Evolutionary conservation across 1,284 basidiomycete genomes (phyloP), one percentile per base, ranked within the genome.

Genomic region (Hemileia vastatrix): DNA sequence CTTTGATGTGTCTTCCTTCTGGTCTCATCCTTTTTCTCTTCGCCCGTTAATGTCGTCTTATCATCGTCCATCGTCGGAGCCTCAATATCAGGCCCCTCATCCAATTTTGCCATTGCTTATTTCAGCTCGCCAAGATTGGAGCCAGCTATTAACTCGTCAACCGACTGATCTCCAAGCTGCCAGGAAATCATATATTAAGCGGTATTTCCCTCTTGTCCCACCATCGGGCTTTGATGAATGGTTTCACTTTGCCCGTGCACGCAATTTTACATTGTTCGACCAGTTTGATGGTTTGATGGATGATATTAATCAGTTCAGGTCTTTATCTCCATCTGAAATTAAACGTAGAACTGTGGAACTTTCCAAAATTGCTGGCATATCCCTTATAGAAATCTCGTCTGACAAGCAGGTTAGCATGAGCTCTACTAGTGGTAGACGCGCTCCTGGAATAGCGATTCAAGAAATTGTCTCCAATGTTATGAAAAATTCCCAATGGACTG

Each of bases 241-340:
- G 92, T 95, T 84, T 81, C 76, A 79, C 59, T 95, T 93, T 77
- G 87, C 86, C 19, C 78, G 81, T 74, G 79, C 83, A 54, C 81
- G 88, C 72, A 79, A 83, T 19, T 85, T 88, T 58, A 82, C 84
- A 71, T 84, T 96, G 78, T 81, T 90, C 19, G 92, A 96, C 77
- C 92, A 95, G 73, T 96, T 90, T 72, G 89, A 95, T 71, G 82
- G 84, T 31, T 80, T 95, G n/a, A 76, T 83, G 62, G 79, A 81
- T 54, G 92, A 95, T 74, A 77, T 96, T 62, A 81, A 80, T 27
- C 90, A 90, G 0, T 96, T 90, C 73, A 87, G 86, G 82, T 75
- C 79, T 6, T 73, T 95, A 40, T 79, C 82, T 8, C 86, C 87
- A 0, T 80, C 80, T 63, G 88, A 93, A 72, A 72, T 95, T 51